Conservation (phyloP, 257 asterid species). For the Capsicum pubescens region DNA sequence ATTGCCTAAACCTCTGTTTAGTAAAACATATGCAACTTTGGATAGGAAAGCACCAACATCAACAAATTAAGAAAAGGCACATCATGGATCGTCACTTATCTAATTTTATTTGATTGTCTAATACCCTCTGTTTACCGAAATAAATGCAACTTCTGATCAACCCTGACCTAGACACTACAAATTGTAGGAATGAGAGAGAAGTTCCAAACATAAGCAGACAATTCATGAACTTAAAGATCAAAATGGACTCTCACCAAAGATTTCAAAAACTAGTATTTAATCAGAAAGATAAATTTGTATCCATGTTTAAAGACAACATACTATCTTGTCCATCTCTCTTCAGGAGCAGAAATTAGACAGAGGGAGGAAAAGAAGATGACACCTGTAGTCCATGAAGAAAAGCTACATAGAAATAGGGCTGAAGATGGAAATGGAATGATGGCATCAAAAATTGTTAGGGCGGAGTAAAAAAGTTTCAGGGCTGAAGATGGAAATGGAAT, state of each 20-base stretch:
- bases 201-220: background rate
- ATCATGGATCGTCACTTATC: background rate
- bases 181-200: constrained; percentile 4
- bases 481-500: background rate
- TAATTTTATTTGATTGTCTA: background rate
- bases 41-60: constrained; percentile 16
- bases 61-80: background rate
- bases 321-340: background rate
- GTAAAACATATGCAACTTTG: background rate
- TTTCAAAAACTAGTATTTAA: background rate
- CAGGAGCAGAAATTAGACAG: constrained; percentile 19
- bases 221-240: constrained; percentile 16
- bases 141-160: background rate
- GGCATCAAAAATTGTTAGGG: background rate
- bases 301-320: background rate
- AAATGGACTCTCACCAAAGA: background rate
- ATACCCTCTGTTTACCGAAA: constrained; percentile 5
- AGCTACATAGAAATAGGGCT: background rate
- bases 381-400: background rate
- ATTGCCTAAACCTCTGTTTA: background rate
- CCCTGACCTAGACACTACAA: background rate
- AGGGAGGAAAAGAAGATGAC: constrained; percentile 8
- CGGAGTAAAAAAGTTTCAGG: background rate
- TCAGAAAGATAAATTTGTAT: constrained; percentile 6
- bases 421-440: constrained; percentile 10